Base-by-base conservation (phyloP, 805 yeast species). In the Saccharomycopsis oosterbeekiorum region DNA sequence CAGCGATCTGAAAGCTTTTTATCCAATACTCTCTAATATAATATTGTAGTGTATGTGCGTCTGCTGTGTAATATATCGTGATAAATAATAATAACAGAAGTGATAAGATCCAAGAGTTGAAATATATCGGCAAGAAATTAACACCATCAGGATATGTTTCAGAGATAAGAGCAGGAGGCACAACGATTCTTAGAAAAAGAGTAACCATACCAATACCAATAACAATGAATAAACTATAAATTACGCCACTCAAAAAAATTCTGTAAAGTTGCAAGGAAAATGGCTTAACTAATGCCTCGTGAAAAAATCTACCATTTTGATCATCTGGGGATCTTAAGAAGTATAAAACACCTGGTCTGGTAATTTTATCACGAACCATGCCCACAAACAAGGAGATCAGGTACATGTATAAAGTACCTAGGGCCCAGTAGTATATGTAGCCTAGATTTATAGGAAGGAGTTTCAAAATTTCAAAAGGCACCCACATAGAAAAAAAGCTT, bases 311-410 rank as follows among this genome's bases (percentile, higher is more conserved):
- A 55, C 90, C 85, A 67, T 89, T 87, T 47, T 96, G 97, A 70
- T 94, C 97, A 67, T 91, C 97, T 4, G 97, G 97, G 24, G 96
- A 90, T 67, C 97, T 81, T 63, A 94, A 88, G 74, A 94, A 94
- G 71, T 84, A 94, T 56, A 94, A 76, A 9, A 89, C 97, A 12
- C 99, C 99, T 0, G 88, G 86, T 60, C 99, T 80, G 62, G 93
- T 78, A 47, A 90, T 84, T 62, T 76, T 74, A 55, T 80, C 75
- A 64, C 99, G 79, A 21, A 85, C 80, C 91, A 91, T 86, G 19
- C 96, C 88, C 37, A 93, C 91, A 73, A 84, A 93, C 57, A 87
- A 75, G 0, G 97, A 96, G 74, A 94, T 85, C 67, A 83, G 77
- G 65, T 86, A 84, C 98, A 94, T 92, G 75, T 90, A 94, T 12